These are phyloP conservation scores for Calonectria pseudoreteaudii DNA, from an alignment of 2,329 filamentous ascomycete genomes.

Conservation along the genomic window DNA sequence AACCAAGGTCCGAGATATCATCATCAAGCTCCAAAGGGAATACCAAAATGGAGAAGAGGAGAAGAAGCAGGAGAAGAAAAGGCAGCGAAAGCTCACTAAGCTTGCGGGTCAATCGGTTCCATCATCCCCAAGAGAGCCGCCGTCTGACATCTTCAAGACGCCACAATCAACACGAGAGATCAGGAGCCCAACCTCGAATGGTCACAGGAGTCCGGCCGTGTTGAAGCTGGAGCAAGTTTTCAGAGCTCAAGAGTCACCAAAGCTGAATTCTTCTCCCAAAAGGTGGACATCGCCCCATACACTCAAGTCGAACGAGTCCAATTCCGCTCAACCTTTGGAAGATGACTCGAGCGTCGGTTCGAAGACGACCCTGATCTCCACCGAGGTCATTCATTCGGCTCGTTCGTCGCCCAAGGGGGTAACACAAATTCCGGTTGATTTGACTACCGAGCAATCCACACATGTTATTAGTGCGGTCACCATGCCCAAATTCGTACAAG, in stretches of 20 bases:
- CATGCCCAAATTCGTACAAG: slow-evolving; percentile 30
- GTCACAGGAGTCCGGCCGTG: not conserved
- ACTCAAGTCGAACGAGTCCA: slow-evolving; percentile 24
- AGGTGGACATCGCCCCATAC: slow-evolving; percentile 19
- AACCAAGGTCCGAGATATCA: slow-evolving; percentile 71
- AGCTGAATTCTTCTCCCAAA: slow-evolving; percentile 7
- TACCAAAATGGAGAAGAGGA: slow-evolving; percentile 60
- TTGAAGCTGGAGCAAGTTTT: slow-evolving; percentile 13
- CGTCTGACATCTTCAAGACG: slow-evolving; percentile 22
- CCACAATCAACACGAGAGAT: slow-evolving; percentile 16
- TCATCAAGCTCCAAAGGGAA: slow-evolving; percentile 72
- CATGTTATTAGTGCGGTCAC: not conserved
- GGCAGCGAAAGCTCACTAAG: slow-evolving; percentile 43
- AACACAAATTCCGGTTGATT: slow-evolving; percentile 24
- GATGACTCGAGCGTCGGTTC: slow-evolving; percentile 34
- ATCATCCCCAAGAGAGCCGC: slow-evolving; percentile 28
- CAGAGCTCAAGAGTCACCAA: not conserved
- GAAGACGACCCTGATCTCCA: slow-evolving; percentile 32
- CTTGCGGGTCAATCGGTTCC: slow-evolving; percentile 33
- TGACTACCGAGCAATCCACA: slow-evolving; percentile 18
- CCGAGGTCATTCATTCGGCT: slow-evolving; percentile 37
- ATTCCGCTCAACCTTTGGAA: slow-evolving; percentile 32
- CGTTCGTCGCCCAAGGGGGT: slow-evolving; percentile 34
- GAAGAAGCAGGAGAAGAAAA: slow-evolving; percentile 50
- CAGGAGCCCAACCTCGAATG: slow-evolving; percentile 22